Evolutionary conservation across 805 yeast species (phyloP), one percentile per base, ranked within the genome.

Genomic region (Candida sphagnicola): DNA sequence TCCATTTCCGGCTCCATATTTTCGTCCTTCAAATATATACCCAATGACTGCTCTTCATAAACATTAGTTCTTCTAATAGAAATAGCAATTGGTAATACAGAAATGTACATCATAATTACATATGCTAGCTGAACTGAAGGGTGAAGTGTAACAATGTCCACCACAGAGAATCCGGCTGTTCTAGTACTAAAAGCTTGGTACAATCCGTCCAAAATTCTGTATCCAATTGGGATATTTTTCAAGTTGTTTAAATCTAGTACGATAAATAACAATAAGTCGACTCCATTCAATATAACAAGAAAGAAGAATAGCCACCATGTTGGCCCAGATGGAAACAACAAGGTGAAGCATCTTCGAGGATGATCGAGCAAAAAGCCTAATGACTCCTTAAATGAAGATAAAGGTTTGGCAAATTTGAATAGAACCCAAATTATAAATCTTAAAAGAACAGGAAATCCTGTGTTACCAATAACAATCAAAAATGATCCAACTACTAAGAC

Each of bases 31-130:
- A 65, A 53, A 54, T 86, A 90, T n/a, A 89, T 75, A n/a, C 99
- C 99, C 40, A 93, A 65, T 0, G 96, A 85, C 56, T 89, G 98
- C 54, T 93, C 99, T 58, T 93, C 99, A 64, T 93, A 93, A 39
- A 93, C 99, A 58, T 93, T 93, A 14, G 99, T 93, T 59, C 97
- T 77, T 65, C 99, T 80, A 45, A 93, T 89, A 28, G 96, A 87
- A 47, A 93, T 93, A 23, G 99, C 99, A 50, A 93, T 68, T 1
- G 99, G 99, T 56, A 90, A 71, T 31, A 91, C 97, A 12, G 98
- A 91, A 18, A 93, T 89, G 64, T 93, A 93, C 99, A 93, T 93
- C 98, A 93, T 91, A 43, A 93, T 75, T 80, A 88, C 75, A 58
- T 93, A 93, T 50, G 93, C 80, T 19, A 93, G 95, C 59, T 89